Evolutionary conservation across 306 rosid genomes (phyloP), one percentile per base, ranked within the genome.

Genomic region (Comarum palustre): DNA sequence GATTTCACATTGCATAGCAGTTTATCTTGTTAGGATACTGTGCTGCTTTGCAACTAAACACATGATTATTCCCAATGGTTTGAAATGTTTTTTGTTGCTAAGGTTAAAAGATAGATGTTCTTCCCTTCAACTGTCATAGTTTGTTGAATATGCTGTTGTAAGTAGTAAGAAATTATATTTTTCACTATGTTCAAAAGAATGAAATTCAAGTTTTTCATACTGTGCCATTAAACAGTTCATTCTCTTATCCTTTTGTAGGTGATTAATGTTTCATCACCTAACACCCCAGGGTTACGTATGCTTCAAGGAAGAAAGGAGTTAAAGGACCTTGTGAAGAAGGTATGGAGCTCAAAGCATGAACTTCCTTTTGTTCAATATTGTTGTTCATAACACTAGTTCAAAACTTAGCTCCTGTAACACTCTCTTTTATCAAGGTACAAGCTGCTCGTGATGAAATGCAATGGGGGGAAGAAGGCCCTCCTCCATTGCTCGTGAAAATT

Each of bases 381-480:
- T 70, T 77, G 57, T 52, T 72, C 29, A 62, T 14, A 16, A 16
- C 17, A 41, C 47, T 13, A 59, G 7, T 73, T 78, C 67, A 77
- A 50, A 51, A 19, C 43, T 81, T 79, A 71, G 77, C 81, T 80
- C 71, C 42, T 27, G 62, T 48, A 59, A 71, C 68, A 7, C 75
- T 78, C 73, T 12, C 79, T 77, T 65, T 38, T 57, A 17, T 85
- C 67, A 71, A 94, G 98, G 88, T 94, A 81, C 98, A 94, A 73
- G 97, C 94, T 62, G 97, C 98, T 74, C 91, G 98, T 66, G 95
- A 94, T 82, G 98, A 94, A 80, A 94, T 94, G 98, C 98, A 94
- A 87, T 94, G 97, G 98, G 98, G 96, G 36, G 98, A 94, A 79
- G 98, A 94, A 86, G 98, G 98, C 31, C 96, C 96, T 59, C 98